Evolutionary conservation across 2,329 filamentous ascomycete species (phyloP).

Genomic region (Dothistroma pini): DNA sequence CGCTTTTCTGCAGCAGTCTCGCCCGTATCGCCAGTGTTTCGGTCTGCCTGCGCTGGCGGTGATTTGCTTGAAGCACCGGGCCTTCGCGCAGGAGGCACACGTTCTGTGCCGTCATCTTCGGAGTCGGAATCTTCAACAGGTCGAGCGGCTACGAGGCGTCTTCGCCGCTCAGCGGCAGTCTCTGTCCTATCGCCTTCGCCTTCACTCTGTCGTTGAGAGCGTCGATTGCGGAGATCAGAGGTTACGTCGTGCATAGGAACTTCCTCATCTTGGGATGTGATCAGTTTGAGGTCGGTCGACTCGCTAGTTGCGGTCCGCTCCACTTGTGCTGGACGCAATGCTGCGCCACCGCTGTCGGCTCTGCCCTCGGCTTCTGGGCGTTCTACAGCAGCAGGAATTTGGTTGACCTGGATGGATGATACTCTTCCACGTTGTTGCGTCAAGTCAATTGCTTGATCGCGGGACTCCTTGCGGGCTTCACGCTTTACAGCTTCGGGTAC

Average conservation of each 20-base stretch:
- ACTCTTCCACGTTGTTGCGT: constrained; percentile 1
- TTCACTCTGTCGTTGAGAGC: constrained; percentile 7
- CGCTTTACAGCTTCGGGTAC: constrained; percentile 47
- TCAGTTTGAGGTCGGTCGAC: constrained; percentile 40
- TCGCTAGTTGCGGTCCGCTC: constrained; percentile 41
- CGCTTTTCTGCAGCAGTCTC: constrained; percentile 74
- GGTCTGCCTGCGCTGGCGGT: constrained; percentile 11
- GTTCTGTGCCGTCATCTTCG: constrained; percentile 39
- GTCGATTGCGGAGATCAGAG: constrained; percentile 25
- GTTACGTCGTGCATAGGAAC: constrained; percentile 48
- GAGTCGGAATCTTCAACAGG: constrained; percentile 33
- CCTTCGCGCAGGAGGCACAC: constrained; percentile 31
- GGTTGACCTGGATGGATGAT: constrained; percentile 6
- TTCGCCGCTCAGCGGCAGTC: constrained; percentile 43
- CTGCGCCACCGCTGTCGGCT: background rate
- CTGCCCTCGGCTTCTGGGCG: constrained; percentile 19
- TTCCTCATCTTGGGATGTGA: constrained; percentile 45
- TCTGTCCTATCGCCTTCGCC: constrained; percentile 22
- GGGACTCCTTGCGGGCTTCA: constrained; percentile 44
- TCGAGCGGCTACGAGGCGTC: constrained; percentile 36
- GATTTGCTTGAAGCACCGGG: constrained; percentile 9
- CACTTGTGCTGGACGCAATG: constrained; percentile 22
- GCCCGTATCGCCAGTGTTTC: constrained; percentile 37
- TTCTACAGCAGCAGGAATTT: constrained; percentile 26
- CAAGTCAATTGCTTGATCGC: constrained; percentile 28